Evolutionary conservation across 257 asterid species (phyloP), one percentile per base, ranked within the genome.

Genomic region (Lithospermum erythrorhizon): DNA sequence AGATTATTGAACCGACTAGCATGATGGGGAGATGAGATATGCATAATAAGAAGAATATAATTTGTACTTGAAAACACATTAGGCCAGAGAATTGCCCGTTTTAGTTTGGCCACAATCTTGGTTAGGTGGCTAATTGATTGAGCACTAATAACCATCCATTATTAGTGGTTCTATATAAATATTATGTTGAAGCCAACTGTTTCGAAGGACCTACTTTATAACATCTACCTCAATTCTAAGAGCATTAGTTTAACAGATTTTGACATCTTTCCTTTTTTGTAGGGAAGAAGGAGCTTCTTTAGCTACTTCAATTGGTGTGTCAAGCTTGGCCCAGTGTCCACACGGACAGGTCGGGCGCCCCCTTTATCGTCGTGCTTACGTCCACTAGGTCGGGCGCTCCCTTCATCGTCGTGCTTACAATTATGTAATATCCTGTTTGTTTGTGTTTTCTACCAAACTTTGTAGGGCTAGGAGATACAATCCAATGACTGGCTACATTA

Each of bases 261-360:
- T 59, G 8, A 55, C 47, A 41, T 17, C 70, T n/a, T 25, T 53
- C 7, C 60, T 70, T 41, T 41, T 6, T 20, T 35, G 49, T 93
- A 87, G 97, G 74, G 79, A 11, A 79, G 94, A 79, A 83, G 97
- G 69, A 84, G 90, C 79, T 71, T 89, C 73, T 84, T 87, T 72
- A 76, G 93, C 68, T 89, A 77, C 82, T 87, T 89, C 75, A 89
- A 84, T 75, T 89, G 97, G 69, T 90, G 93, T 18, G 95, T 70
- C 57, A 90, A 83, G n/a, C n/a, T n/a, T n/a, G n/a, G n/a, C n/a
- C n/a, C n/a, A n/a, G n/a, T n/a, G n/a, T n/a, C n/a, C n/a, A n/a
- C n/a, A n/a, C n/a, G n/a, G n/a, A n/a, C n/a, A n/a, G n/a, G n/a
- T n/a, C 3, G 13, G 45, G 45, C 14, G 45, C 6, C 9, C 45